Evolutionary conservation across 2,329 filamentous ascomycete genomes (phyloP).

Genomic region (Colletotrichum navitas): DNA sequence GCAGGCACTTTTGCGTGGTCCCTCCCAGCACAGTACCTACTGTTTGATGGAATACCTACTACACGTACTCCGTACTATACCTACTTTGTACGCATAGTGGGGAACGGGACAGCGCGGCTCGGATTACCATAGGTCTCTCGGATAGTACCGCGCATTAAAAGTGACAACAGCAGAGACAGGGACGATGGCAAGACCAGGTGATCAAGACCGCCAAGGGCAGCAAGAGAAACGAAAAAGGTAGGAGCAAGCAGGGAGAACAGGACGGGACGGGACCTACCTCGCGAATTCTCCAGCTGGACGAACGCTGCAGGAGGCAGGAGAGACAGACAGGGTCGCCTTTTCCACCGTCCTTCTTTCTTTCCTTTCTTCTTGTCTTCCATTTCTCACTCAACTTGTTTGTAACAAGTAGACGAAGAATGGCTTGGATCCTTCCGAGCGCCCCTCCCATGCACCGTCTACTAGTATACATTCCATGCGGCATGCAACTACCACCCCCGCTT

Average conservation of each 20-base stretch:
- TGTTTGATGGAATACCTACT: background rate
- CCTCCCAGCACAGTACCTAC: background rate
- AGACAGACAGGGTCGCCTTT: background rate
- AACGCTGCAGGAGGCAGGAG: background rate
- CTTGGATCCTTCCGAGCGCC: background rate
- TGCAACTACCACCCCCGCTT: background rate
- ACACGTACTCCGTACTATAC: too few species aligned
- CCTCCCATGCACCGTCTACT: background rate
- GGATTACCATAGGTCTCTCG: background rate
- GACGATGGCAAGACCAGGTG: background rate
- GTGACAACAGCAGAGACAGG: background rate
- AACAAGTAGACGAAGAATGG: background rate
- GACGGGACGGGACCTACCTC: background rate
- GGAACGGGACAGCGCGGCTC: background rate
- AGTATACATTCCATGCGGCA: too few species aligned
- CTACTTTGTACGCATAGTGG: background rate
- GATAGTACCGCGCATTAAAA: background rate
- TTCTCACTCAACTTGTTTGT: too few species aligned
- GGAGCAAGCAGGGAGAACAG: background rate
- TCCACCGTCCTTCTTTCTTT: background rate
- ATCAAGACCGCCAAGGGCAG: background rate
- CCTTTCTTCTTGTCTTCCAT: background rate
- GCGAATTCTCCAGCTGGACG: background rate
- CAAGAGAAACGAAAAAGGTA: background rate
- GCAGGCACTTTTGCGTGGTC: background rate